Percentiles rank a stretch among this genome's conserved stretches.
These are phyloP conservation scores for Rhizoclosmatium globosum DNA, from an alignment of 192 early-diverging fungal species.

Conservation along the genomic window DNA sequence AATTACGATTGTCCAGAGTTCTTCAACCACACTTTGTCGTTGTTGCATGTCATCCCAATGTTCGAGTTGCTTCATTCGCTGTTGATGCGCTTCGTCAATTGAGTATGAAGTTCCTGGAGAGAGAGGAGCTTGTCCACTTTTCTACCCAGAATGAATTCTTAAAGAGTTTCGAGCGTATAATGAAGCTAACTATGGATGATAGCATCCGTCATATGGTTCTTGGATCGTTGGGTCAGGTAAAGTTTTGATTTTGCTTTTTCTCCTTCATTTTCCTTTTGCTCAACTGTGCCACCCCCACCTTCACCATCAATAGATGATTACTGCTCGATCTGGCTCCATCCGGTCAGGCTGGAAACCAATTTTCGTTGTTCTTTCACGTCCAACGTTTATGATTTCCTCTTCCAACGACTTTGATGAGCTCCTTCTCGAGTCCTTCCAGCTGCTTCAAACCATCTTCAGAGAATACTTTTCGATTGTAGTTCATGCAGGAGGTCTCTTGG, in stretches of 20 bases:
- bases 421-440: constrained; percentile 79
- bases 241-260: constrained; percentile 3
- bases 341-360: constrained; percentile 75
- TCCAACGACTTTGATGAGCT: constrained; percentile 71
- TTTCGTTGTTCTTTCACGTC: constrained; percentile 61
- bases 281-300: constrained; percentile 39
- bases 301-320: constrained; percentile 59
- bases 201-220: constrained; percentile 75
- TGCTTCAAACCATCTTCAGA: constrained; percentile 65
- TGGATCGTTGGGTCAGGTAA: constrained; percentile 47
- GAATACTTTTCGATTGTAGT: constrained; percentile 72
- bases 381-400: constrained; percentile 72
- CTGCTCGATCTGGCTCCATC: constrained; percentile 77
- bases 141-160: constrained; percentile 95
- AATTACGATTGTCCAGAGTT: constrained; percentile 46
- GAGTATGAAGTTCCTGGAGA: constrained; percentile 92
- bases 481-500: constrained; percentile 62
- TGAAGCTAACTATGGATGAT: constrained; percentile 75
- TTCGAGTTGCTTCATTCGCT: constrained; percentile 86
- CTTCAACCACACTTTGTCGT: constrained; percentile 81
- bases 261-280: constrained; percentile 41
- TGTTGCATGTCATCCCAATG: constrained; percentile 85
- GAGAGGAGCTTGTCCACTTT: constrained; percentile 93
- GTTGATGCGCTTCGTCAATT: constrained; percentile 92
- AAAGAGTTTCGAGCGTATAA: constrained; percentile 87